Evolutionary conservation across 805 yeast genomes (phyloP).

Genomic region (Peterozyma xylosa): DNA sequence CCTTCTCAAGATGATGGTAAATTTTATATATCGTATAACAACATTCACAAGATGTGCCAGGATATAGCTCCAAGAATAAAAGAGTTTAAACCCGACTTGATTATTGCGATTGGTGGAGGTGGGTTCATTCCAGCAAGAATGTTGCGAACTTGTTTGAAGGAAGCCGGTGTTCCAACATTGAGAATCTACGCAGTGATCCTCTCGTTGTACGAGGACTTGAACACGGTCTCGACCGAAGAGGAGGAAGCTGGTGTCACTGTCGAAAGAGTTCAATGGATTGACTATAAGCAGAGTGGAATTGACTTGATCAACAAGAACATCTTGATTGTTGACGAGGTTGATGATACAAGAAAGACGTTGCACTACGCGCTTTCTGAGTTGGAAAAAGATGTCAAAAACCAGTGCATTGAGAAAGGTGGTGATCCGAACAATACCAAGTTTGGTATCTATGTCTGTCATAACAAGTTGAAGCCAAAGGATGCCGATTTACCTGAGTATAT

Average conservation of each 20-base stretch:
- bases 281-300: slow-evolving; percentile 56
- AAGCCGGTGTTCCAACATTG: slow-evolving; percentile 80
- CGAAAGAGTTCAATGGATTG: slow-evolving; percentile 79
- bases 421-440: slow-evolving; percentile 52
- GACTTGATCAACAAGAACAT: slow-evolving; percentile 63
- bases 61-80: slow-evolving; percentile 52
- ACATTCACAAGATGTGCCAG: slow-evolving; percentile 64
- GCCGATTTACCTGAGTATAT: slow-evolving; percentile 65
- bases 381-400: slow-evolving; percentile 61
- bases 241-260: slow-evolving; percentile 63
- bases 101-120: slow-evolving; percentile 90
- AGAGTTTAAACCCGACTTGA: slow-evolving; percentile 75
- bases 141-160: slow-evolving; percentile 85
- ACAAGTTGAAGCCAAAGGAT: slow-evolving; percentile 63
- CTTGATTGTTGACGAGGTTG: slow-evolving; percentile 76
- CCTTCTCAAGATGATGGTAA: slow-evolving; percentile 26
- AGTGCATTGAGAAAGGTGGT: slow-evolving; percentile 45
- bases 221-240: slow-evolving; percentile 45
- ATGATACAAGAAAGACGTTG: slow-evolving; percentile 78
- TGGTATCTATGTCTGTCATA: slow-evolving; percentile 73
- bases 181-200: slow-evolving; percentile 93
- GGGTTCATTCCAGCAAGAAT: slow-evolving; percentile 98
- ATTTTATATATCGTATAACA: slow-evolving; percentile 74
- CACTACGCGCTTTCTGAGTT: slow-evolving; percentile 74
- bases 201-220: slow-evolving; percentile 82